Evolutionary conservation across 352 stramenopile genomes (phyloP), one percentile per base, ranked within the genome.

Genomic region (Peronosclerospora sorghi): DNA sequence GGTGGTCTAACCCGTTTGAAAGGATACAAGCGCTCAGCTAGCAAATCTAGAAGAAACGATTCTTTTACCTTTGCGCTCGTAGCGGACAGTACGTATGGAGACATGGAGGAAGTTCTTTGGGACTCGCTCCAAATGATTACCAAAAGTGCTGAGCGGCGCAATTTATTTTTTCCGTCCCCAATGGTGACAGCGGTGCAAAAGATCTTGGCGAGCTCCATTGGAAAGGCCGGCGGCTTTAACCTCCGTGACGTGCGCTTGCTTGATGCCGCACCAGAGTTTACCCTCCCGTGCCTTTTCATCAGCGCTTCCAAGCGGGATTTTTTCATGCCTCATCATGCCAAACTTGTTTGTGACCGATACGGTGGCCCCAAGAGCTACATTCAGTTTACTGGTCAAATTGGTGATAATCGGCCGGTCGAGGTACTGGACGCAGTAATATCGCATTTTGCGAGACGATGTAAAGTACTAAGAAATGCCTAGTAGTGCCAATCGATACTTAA

Each of bases 91-190:
- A 65, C 66, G 5, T 89, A 82, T 35, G 72, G 71, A 35, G 76
- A 89, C 37, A 78, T 89, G 69, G 66, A 85, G 50, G 65, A 70
- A 43, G 73, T 89, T 17, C 69, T 89, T 38, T 60, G 61, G 40
- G 76, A 89, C 63, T 83, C 83, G 72, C 51, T 89, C 5, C 34
- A 58, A 8, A 77, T 83, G 62, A 68, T 89, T 40, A 69, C 58
- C 32, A 69, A 72, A 42, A 89, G 76, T 18, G 76, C 76, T 1
- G 59, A 86, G 60, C 74, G 77, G 24, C 76, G 76, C 8, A 62
- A 67, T 46, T 43, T 89, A n/a, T 61, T 59, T n/a, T 67, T 89
- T 24, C 72, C 76, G 0, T 51, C 59, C 2, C 52, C 70, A 0
- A 89, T 86, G 72, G 47, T 86, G 20, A 68, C 67, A 2, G 74